Conservation (phyloP, 2,329 filamentous ascomycete species). For the Mollisia scopiformis region DNA sequence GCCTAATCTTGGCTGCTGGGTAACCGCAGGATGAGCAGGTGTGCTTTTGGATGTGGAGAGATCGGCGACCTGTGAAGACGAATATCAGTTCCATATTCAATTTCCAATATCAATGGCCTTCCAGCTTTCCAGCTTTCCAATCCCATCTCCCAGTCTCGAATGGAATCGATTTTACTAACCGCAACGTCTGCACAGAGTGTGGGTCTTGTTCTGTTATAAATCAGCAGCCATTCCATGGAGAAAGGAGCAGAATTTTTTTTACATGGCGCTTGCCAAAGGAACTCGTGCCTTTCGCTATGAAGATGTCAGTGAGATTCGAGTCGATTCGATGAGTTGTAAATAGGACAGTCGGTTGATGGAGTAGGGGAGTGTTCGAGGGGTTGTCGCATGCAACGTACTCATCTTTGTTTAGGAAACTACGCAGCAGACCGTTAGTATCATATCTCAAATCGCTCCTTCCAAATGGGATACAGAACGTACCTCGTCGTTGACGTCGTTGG, state of each 20-base stretch:
- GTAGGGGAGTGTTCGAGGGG: too few species aligned
- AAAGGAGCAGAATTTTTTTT: not conserved
- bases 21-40: conserved; percentile 96
- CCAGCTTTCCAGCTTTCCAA: not conserved
- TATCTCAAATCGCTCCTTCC: not conserved
- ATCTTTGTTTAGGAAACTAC: conserved; percentile 38
- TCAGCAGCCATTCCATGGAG: not conserved
- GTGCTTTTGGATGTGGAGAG: conserved; percentile 99
- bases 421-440: conserved; percentile 8
- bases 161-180: conserved; percentile 34
- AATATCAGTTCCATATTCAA: conserved; percentile 28
- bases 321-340: not conserved
- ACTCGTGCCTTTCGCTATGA: conserved; percentile 37
- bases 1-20: conserved; percentile 94
- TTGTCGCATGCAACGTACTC: conserved; percentile 30
- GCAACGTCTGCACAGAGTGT: conserved; percentile 41
- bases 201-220: conserved; percentile 37
- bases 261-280: conserved; percentile 37
- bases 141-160: not conserved
- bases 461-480: not conserved
- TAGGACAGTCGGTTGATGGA: too few species aligned
- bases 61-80: conserved; percentile 74
- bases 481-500: not conserved
- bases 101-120: too few species aligned
- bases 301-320: conserved; percentile 23